Conservation (phyloP, 257 asterid genomes). For the Petunia secreta region DNA sequence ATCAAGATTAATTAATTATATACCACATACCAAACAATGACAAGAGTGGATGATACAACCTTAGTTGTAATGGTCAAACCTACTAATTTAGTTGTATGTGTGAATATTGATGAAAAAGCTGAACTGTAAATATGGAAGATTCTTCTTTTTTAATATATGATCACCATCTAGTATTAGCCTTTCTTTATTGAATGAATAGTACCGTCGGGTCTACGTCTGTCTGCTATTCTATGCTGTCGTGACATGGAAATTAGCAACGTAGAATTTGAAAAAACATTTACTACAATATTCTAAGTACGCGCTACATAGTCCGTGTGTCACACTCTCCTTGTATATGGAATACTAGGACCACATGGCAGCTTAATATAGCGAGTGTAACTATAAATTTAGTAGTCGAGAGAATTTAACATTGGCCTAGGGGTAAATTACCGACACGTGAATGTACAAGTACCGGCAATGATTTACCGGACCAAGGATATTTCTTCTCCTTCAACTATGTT, state of each 20-base stretch:
- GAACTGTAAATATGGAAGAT: not conserved
- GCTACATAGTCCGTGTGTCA: not conserved
- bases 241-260: constrained; percentile 44
- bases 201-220: constrained; percentile 65
- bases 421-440: constrained; percentile 25
- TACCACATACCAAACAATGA: too few species aligned
- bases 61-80: not conserved
- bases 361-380: not conserved
- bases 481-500: constrained; percentile 1
- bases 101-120: not conserved
- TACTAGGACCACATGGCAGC: not conserved
- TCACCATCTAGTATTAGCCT: not conserved
- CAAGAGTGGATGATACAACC: too few species aligned
- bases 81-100: not conserved
- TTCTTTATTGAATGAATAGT: not conserved
- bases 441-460: constrained; percentile 27
- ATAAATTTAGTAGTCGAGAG: not conserved
- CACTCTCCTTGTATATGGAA: constrained; percentile 1
- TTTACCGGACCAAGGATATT: constrained; percentile 23
- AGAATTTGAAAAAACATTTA: constrained; percentile 22
- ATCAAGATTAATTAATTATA: too few species aligned
- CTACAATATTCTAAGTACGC: not conserved
- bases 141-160: not conserved
- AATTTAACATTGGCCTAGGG: not conserved
- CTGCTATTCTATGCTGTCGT: constrained; percentile 52